phyloP scores from a whole-genome alignment of 2,329 filamentous ascomycete species.

The Pseudonectria foliicola region DNA sequence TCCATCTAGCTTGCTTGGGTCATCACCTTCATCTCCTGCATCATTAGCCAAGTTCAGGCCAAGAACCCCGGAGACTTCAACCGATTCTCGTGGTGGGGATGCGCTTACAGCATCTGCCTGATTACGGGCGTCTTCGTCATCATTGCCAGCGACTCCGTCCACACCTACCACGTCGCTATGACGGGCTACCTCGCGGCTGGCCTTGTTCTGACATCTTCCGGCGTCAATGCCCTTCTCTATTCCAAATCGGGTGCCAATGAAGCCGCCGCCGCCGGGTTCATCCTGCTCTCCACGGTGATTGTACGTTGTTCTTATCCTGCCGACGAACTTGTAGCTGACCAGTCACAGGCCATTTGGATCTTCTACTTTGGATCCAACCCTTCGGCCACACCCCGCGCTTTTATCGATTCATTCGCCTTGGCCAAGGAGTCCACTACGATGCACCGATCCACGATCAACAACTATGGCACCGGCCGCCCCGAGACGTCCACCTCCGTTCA shows the following conservation, averaged over 20 bases:
- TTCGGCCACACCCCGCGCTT: slow-evolving; percentile 75
- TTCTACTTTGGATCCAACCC: slow-evolving; percentile 97
- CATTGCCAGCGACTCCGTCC: slow-evolving; percentile 73
- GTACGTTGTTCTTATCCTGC: slow-evolving; percentile 45
- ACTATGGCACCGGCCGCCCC: slow-evolving; percentile 64
- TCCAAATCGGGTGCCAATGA: slow-evolving; percentile 64
- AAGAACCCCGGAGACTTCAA: slow-evolving; percentile 52
- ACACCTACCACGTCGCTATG: slow-evolving; percentile 87
- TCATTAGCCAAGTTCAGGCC: slow-evolving; percentile 57
- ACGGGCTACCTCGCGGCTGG: slow-evolving; percentile 81
- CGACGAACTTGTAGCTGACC: slow-evolving; percentile 7
- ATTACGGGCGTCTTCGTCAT: slow-evolving; percentile 76
- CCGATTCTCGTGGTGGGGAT: slow-evolving; percentile 87
- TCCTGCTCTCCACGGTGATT: slow-evolving; percentile 85
- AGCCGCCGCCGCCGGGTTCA: slow-evolving; percentile 86
- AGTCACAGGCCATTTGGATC: slow-evolving; percentile 81
- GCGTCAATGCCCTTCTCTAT: slow-evolving; percentile 83
- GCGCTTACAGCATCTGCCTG: slow-evolving; percentile 77
- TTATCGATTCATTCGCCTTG: slow-evolving; percentile 91
- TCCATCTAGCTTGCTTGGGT: slow-evolving; percentile 76
- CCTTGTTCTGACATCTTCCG: slow-evolving; percentile 76
- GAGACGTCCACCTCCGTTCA: slow-evolving; percentile 74
- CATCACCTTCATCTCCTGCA: slow-evolving; percentile 81
- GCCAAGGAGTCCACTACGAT: slow-evolving; percentile 73
- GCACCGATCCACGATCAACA: slow-evolving; percentile 65